Conservation (phyloP, 306 rosid genomes). For the Casuarina glauca region DNA sequence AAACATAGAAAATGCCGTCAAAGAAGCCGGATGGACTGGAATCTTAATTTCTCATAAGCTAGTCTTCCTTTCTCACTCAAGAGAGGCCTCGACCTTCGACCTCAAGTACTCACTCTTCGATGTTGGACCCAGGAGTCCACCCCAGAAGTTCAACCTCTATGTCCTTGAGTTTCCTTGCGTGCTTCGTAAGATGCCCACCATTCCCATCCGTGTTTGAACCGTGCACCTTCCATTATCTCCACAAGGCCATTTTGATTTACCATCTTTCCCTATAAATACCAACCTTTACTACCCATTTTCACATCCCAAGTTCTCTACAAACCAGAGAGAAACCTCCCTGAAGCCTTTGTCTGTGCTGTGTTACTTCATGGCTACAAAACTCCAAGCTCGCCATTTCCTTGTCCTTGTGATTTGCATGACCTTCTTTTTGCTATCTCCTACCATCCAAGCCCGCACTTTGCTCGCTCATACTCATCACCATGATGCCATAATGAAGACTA, state of each 20-base stretch:
- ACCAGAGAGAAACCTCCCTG: background rate
- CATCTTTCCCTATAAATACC: background rate
- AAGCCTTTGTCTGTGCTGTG: no score
- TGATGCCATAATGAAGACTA: background rate
- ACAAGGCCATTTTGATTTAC: background rate
- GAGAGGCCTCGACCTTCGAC: background rate
- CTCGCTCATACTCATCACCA: background rate
- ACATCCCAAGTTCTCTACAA: background rate
- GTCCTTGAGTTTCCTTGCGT: background rate
- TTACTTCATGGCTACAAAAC: background rate
- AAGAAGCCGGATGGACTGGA: background rate
- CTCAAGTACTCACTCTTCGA: background rate
- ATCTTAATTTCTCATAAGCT: background rate
- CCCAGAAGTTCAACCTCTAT: background rate
- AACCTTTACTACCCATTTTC: background rate
- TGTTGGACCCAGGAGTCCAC: background rate
- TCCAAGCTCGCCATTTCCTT: conserved; percentile 7
- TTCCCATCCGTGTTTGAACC: background rate
- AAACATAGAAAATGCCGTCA: background rate
- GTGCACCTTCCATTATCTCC: background rate
- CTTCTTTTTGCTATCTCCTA: conserved; percentile 20
- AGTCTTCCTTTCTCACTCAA: background rate
- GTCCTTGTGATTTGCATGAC: conserved; percentile 17
- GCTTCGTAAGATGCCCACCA: background rate
- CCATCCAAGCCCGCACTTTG: conserved; percentile 27